These are phyloP conservation scores for Euphorbia pulcherrima DNA, from an alignment of 345 rosid genomes.

Conservation along the genomic window DNA sequence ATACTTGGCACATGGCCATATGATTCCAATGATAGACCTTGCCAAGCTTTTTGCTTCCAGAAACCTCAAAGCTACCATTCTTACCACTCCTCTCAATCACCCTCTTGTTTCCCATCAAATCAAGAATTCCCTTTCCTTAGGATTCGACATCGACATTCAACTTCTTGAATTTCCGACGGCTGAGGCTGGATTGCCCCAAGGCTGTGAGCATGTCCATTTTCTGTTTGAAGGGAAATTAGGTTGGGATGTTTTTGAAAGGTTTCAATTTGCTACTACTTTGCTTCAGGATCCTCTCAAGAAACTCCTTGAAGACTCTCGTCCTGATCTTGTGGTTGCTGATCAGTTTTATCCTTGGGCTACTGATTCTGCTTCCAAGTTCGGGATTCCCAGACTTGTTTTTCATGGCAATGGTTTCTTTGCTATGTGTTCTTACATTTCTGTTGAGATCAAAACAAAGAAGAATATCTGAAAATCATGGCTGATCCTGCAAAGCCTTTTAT, in stretches of 20 bases:
- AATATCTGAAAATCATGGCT: slow-evolving; percentile 4
- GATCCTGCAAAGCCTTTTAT: slow-evolving; percentile 22
- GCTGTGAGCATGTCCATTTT: not conserved
- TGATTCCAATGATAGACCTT: not conserved
- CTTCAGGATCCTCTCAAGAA: not conserved
- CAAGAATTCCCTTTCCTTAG: too few relatives aligned
- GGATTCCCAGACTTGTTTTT: slow-evolving; percentile 36
- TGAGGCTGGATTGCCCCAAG: too few relatives aligned
- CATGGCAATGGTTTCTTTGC: slow-evolving; percentile 34
- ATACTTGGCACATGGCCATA: not conserved
- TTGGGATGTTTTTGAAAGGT: not conserved
- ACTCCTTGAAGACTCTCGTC: not conserved
- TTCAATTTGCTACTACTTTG: not conserved
- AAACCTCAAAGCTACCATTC: not conserved
- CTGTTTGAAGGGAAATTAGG: too few relatives aligned
- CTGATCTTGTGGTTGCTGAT: slow-evolving; percentile 42
- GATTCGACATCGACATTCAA: too few relatives aligned
- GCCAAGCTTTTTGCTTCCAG: not conserved
- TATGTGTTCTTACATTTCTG: slow-evolving; percentile 13
- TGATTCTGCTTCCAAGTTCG: slow-evolving; percentile 33
- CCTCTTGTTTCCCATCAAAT: too few relatives aligned
- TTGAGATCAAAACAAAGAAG: slow-evolving; percentile 3
- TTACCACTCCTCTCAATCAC: not conserved
- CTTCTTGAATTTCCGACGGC: too few relatives aligned
- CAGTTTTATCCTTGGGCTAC: slow-evolving; percentile 39